Evolutionary conservation across 352 stramenopile genomes (phyloP).

Genomic region (Phytophthora cryptogea): DNA sequence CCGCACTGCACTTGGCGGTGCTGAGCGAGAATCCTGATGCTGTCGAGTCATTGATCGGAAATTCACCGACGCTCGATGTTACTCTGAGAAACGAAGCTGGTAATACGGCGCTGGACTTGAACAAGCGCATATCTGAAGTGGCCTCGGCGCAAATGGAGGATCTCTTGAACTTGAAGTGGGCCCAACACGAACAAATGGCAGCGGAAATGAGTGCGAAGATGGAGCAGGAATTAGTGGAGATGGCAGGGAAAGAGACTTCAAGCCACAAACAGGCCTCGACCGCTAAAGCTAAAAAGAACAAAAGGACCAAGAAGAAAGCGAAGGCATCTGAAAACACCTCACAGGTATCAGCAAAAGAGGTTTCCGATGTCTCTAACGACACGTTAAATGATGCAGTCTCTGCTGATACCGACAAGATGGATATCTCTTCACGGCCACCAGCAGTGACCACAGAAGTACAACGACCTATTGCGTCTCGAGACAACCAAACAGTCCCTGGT

Average conservation of each 20-base stretch:
- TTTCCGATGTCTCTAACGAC: not conserved
- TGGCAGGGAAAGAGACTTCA: conserved; percentile 19
- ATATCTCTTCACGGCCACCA: not conserved
- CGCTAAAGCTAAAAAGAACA: conserved; percentile 45
- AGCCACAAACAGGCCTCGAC: conserved; percentile 3
- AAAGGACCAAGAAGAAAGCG: conserved; percentile 48
- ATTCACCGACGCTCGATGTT: conserved; percentile 24
- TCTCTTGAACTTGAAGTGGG: conserved; percentile 27
- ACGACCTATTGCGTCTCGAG: not conserved
- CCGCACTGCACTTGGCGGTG: conserved; percentile 77
- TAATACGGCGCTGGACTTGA: conserved; percentile 44
- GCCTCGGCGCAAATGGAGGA: conserved; percentile 32
- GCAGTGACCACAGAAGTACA: not conserved
- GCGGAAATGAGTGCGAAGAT: conserved; percentile 26
- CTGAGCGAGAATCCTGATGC: conserved; percentile 58
- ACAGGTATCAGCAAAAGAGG: not conserved
- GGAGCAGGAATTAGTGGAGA: conserved; percentile 34
- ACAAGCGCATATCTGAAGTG: conserved; percentile 32
- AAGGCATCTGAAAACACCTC: not conserved
- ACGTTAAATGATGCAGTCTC: not conserved
- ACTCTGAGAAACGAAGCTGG: conserved; percentile 39
- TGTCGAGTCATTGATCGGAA: conserved; percentile 42
- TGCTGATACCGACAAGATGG: not conserved
- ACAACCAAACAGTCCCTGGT: not conserved
- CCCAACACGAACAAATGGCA: conserved; percentile 25